Conservation (phyloP, 2,329 filamentous ascomycete genomes). For the Penicillium sp. region DNA sequence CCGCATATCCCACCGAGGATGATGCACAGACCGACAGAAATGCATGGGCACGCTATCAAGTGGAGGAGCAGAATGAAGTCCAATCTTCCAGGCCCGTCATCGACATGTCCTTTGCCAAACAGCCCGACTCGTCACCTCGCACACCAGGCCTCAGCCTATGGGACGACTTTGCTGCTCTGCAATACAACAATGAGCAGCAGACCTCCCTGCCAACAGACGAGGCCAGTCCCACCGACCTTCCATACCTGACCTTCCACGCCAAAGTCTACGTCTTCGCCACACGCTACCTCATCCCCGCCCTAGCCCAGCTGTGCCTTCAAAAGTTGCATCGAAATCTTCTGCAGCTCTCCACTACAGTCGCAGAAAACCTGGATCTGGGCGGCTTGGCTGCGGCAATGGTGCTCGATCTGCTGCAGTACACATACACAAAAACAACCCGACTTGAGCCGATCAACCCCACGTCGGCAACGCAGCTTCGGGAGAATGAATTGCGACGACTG, state of each 20-base stretch:
- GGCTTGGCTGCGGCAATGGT: slow-evolving; percentile 29
- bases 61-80: slow-evolving; percentile 1
- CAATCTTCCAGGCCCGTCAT: slow-evolving; percentile 22
- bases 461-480: slow-evolving; percentile 33
- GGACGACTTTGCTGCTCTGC: slow-evolving; percentile 37
- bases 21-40: background rate
- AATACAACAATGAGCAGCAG: slow-evolving; percentile 30
- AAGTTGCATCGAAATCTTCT: slow-evolving; percentile 39
- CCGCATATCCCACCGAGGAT: slow-evolving; percentile 1
- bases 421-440: slow-evolving; percentile 38
- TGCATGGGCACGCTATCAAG: slow-evolving; percentile 5
- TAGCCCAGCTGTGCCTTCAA: slow-evolving; percentile 38
- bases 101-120: slow-evolving; percentile 37
- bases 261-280: slow-evolving; percentile 44
- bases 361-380: slow-evolving; percentile 13
- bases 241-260: slow-evolving; percentile 42
- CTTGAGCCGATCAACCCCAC: slow-evolving; percentile 37
- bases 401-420: slow-evolving; percentile 37
- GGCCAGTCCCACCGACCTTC: slow-evolving; percentile 23
- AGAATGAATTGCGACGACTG: slow-evolving; percentile 40
- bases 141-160: slow-evolving; percentile 34
- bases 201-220: slow-evolving; percentile 7
- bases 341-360: slow-evolving; percentile 26
- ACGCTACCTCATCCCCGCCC: slow-evolving; percentile 38
- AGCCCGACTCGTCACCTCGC: slow-evolving; percentile 27